Conservation (phyloP, 164 flowering plant species). For the Platanus orientalis region DNA sequence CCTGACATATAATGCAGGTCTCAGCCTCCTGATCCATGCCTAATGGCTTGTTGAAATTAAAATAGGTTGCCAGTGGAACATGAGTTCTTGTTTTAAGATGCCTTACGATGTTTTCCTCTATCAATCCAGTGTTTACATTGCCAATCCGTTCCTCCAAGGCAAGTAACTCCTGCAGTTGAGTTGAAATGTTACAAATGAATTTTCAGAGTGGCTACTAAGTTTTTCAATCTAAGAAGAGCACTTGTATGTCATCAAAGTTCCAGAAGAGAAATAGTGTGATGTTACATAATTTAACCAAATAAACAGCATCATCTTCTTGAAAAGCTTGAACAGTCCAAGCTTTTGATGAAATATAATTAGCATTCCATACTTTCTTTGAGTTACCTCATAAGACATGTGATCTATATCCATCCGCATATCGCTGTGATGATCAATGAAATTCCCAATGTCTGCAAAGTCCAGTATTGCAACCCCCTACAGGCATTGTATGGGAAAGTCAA, state of each 20-base stretch:
- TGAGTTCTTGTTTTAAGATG: constrained; percentile 39
- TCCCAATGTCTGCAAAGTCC: constrained; percentile 43
- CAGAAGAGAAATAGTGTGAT: no score
- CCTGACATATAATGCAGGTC: constrained; percentile 70
- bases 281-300: no score
- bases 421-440: constrained; percentile 55
- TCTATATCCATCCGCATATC: constrained; percentile 94
- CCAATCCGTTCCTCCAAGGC: constrained; percentile 62
- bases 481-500: constrained; percentile 5
- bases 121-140: constrained; percentile 46
- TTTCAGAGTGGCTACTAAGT: no score
- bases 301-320: no score
- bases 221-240: no score
- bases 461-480: constrained; percentile 63
- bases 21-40: constrained; percentile 29
- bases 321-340: no score
- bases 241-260: no score
- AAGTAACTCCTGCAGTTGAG: constrained; percentile 53
- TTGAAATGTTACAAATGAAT: no score
- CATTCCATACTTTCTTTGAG: not conserved
- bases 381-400: constrained; percentile 95
- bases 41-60: constrained; percentile 33
- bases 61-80: constrained; percentile 19
- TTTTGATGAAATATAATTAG: no score
- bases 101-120: constrained; percentile 35